Base-by-base conservation (phyloP, 495 filamentous ascomycete species). In the Delitschia confertaspora region DNA sequence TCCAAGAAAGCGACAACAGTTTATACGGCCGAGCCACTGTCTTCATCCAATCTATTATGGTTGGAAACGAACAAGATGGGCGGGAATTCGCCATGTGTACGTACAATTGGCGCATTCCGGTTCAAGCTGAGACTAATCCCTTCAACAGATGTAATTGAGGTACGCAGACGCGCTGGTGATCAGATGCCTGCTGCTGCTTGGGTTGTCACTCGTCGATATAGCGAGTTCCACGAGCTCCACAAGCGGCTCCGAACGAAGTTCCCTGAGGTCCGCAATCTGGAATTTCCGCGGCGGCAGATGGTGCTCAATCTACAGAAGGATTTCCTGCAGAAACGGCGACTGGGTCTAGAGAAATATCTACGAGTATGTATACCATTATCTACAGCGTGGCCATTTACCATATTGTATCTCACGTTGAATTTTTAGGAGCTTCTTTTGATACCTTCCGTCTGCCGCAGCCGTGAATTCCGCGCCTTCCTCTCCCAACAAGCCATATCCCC, bases 1-100 rank as follows among this genome's bases (percentile, higher is more conserved):
- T 95, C 27, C 93, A 99, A 60, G 89, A 96, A 61, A 94, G 87
- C 58, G 93, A 96, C 56, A 99, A 96, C 63, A 95, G 88, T 61
- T 69, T 99, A 29, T 95, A 91, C 61, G 91, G 91, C 11, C 82
- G 91, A 9, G 87, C 91, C 3, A 82, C 76, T 4, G 76, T 96
- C 47, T 80, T 74, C 40, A 95, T 99, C 64, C 88, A 85, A 60
- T 82, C 83, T 2, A 88, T 93, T 46, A 86, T 91, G 61, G 85
- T 95, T 32, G 91, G 86, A 13, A 83, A 75, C 46, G 88, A 95
- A 46, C 83, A 89, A 23, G 88, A 95, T 47, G 91, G 89, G 14
- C 84, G 85, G 53, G 91, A 96, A 59, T 96, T 82, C 57, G 93
- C 88, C 14, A 68, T 95, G 40, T 98, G 76, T 80, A 65, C 64